phyloP scores from a whole-genome alignment of 1,139 yeast species.

The Zygosaccharomyces pseudobailii region DNA sequence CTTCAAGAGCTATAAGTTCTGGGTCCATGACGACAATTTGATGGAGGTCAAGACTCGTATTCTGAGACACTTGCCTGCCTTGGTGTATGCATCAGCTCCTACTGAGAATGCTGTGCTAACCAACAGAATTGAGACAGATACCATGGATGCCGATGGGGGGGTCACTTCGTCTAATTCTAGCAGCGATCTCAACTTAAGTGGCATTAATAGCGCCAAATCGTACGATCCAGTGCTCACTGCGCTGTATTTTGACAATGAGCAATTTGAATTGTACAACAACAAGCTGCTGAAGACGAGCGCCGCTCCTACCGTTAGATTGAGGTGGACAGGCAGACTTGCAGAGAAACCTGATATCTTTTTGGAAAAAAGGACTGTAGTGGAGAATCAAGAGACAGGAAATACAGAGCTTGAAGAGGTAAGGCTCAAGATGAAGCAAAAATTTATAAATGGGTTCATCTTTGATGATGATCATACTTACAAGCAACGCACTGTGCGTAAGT shows the following conservation, averaged over 20 bases:
- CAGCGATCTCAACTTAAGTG: constrained; percentile 32
- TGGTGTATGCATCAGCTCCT: constrained; percentile 57
- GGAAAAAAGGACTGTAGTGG: constrained; percentile 70
- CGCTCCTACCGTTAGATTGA: constrained; percentile 72
- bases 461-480: constrained; percentile 42
- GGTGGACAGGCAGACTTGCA: constrained; percentile 83
- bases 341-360: constrained; percentile 73
- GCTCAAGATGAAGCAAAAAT: constrained; percentile 72
- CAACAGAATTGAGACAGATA: constrained; percentile 31
- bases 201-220: constrained; percentile 40
- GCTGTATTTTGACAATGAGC: constrained; percentile 78
- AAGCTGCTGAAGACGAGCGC: constrained; percentile 68
- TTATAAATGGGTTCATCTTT: constrained; percentile 57
- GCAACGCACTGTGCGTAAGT: constrained; percentile 47
- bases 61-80: constrained; percentile 86
- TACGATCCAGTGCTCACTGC: constrained; percentile 82
- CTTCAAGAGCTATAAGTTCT: constrained; percentile 78
- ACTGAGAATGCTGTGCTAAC: constrained; percentile 33
- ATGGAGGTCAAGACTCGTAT: constrained; percentile 96
- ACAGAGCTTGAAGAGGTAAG: constrained; percentile 43
- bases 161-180: constrained; percentile 29
- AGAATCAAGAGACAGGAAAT: constrained; percentile 51
- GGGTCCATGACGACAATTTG: constrained; percentile 94
- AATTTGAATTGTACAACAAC: constrained; percentile 80
- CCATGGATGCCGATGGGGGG: constrained; percentile 37